Percentiles rank a stretch among this genome's conserved stretches.
Conservation (phyloP, 768 basidiomycete species). For the Russula brevipes region DNA sequence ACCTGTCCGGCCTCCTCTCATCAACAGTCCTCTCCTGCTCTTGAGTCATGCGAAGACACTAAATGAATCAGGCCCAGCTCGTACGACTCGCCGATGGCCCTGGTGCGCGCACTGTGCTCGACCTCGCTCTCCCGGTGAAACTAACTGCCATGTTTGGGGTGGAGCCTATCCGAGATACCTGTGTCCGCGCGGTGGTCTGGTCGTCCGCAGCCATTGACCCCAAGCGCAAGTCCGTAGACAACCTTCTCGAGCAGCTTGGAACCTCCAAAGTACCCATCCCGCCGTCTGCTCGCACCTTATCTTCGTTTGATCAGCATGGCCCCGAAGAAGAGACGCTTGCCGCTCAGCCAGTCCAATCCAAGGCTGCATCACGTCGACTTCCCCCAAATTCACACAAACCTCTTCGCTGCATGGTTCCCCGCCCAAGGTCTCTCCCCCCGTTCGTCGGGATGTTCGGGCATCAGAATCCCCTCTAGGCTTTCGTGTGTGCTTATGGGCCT, state of each 20-base stretch:
- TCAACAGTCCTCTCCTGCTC: constrained; percentile 37
- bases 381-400: constrained; percentile 48
- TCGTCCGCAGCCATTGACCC: constrained; percentile 42
- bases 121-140: too few relatives aligned
- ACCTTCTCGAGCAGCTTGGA: constrained; percentile 68
- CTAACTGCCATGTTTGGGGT: too few relatives aligned
- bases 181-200: too few relatives aligned
- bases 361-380: constrained; percentile 52
- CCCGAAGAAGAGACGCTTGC: constrained; percentile 31
- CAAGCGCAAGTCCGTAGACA: constrained; percentile 80
- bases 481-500: constrained; percentile 36
- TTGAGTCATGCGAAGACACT: constrained; percentile 50
- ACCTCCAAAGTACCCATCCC: constrained; percentile 38
- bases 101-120: too few relatives aligned
- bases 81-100: too few relatives aligned
- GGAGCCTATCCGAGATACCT: too few relatives aligned
- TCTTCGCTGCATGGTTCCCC: constrained; percentile 62
- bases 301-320: constrained; percentile 32
- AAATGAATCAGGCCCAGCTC: too few relatives aligned
- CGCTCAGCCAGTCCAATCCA: constrained; percentile 38
- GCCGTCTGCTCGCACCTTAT: constrained; percentile 28
- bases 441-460: constrained; percentile 43
- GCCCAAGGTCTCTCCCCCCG: constrained; percentile 52
- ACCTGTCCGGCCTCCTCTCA: constrained; percentile 47
- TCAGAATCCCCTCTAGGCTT: constrained; percentile 46